A percentile compares a stretch with the other conserved stretches of the same genome.
Conservation (phyloP, 768 basidiomycete species). For the Tylopilus felleus region DNA sequence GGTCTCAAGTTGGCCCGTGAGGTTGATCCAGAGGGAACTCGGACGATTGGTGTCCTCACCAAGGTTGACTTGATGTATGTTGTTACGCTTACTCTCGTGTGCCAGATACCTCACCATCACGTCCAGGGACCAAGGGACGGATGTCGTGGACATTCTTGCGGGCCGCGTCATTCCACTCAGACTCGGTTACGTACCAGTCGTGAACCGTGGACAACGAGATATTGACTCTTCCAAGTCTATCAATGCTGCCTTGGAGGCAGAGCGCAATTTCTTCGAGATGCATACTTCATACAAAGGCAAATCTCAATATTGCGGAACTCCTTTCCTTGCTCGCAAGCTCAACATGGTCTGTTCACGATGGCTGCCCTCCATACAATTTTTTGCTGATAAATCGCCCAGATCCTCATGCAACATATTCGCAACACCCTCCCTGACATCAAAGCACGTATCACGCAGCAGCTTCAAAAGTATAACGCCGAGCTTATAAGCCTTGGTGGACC, state of each 20-base stretch:
- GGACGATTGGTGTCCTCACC: conserved; percentile 97
- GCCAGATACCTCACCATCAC: conserved; percentile 4
- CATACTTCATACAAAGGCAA: conserved; percentile 93
- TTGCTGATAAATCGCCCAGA: conserved; percentile 43
- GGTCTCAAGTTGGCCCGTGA: conserved; percentile 94
- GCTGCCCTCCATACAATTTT: not conserved
- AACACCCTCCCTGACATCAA: conserved; percentile 99
- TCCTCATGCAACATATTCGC: conserved; percentile 99
- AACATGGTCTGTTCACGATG: conserved; percentile 65
- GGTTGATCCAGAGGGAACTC: conserved; percentile 93
- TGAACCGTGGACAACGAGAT: conserved; percentile 97
- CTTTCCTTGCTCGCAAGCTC: conserved; percentile 91
- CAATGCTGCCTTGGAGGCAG: conserved; percentile 77
- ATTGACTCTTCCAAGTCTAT: conserved; percentile 91
- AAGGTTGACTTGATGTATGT: conserved; percentile 97
- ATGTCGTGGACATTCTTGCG: conserved; percentile 98
- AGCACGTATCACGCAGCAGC: conserved; percentile 85
- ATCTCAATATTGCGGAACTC: conserved; percentile 95
- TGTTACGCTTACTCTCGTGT: not conserved
- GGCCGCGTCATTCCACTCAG: conserved; percentile 95
- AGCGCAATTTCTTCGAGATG: conserved; percentile 91
- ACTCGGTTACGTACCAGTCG: conserved; percentile 96
- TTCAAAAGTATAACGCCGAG: conserved; percentile 85
- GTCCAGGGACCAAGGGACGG: conserved; percentile 90
- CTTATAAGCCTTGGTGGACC: conserved; percentile 82